Percentiles rank a stretch among this genome's conserved stretches.
Evolutionary conservation across 345 rosid species (phyloP).

Genomic region (Eucalyptus regnans): DNA sequence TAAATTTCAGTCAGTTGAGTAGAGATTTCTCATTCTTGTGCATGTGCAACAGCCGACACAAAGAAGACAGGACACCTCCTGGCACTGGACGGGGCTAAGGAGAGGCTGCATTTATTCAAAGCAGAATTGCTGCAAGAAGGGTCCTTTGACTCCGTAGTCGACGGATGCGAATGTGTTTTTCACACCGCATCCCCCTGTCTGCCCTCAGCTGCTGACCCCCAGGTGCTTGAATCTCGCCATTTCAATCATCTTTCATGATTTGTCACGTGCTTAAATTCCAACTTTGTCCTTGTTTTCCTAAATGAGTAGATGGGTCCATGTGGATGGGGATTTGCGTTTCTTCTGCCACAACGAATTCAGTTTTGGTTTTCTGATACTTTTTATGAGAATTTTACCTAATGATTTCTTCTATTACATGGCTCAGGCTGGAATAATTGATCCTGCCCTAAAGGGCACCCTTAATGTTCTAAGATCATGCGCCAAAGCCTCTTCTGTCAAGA

Average conservation of each 20-base stretch:
- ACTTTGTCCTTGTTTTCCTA: not conserved
- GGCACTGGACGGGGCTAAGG: constrained; percentile 27
- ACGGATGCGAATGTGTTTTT: constrained; percentile 20
- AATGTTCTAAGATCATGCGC: constrained; percentile 37
- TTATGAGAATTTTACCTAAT: not conserved
- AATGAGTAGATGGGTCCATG: not conserved
- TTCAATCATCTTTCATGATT: not conserved
- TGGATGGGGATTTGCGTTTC: not conserved
- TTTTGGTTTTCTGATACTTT: not conserved
- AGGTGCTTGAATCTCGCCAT: not conserved
- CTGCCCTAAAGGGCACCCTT: constrained; percentile 37
- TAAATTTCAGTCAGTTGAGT: not conserved
- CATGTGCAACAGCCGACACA: constrained; percentile 9
- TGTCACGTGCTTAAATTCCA: not conserved
- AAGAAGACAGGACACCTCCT: constrained; percentile 12
- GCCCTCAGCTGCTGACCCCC: constrained; percentile 3
- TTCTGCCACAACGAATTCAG: not conserved
- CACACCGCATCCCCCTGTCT: constrained; percentile 17
- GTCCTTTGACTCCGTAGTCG: constrained; percentile 13
- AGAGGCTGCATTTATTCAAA: constrained; percentile 18
- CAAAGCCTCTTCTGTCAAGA: constrained; percentile 23
- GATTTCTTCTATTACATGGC: not conserved
- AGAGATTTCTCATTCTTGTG: not conserved
- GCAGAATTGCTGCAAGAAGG: constrained; percentile 19
- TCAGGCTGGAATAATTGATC: constrained; percentile 28